These are phyloP conservation scores for Pistacia integerrima DNA, from an alignment of 345 rosid species.

Conservation along the genomic window DNA sequence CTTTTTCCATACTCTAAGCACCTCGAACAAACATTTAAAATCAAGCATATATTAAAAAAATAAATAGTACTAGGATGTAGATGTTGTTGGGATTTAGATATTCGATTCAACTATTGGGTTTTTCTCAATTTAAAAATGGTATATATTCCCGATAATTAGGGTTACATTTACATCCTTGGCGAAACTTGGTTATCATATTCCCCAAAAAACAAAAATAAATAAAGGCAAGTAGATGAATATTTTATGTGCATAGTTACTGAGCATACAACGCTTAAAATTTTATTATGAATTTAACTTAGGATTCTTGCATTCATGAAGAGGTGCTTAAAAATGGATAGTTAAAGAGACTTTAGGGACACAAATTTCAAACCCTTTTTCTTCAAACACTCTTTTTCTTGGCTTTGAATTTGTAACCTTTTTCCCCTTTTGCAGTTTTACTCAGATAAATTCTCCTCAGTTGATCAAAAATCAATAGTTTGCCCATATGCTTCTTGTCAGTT, in stretches of 20 bases:
- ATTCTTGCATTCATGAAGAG: slow-evolving; percentile 38
- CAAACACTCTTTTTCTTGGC: slow-evolving; percentile 17
- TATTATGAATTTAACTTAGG: slow-evolving; percentile 32
- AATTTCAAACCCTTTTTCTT: slow-evolving; percentile 46
- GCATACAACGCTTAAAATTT: slow-evolving; percentile 22
- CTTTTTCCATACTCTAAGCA: not conserved
- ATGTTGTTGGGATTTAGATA: too few relatives aligned
- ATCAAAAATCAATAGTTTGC: not conserved
- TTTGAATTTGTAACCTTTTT: slow-evolving; percentile 28
- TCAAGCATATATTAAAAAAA: not conserved
- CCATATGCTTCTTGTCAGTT: slow-evolving; percentile 36
- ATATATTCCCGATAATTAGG: too few relatives aligned
- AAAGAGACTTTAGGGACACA: slow-evolving; percentile 52
- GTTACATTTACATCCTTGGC: too few relatives aligned
- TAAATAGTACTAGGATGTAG: too few relatives aligned
- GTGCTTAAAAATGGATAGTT: slow-evolving; percentile 21
- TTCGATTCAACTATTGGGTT: too few relatives aligned
- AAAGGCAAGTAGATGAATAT: too few relatives aligned
- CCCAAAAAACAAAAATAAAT: too few relatives aligned
- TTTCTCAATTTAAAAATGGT: too few relatives aligned
- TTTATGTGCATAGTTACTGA: not conserved
- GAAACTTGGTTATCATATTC: too few relatives aligned
- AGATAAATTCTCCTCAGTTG: slow-evolving; percentile 3
- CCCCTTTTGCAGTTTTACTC: slow-evolving; percentile 34
- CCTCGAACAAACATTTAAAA: not conserved